These are phyloP conservation scores for Pulveroboletus sp. DNA, from an alignment of 768 basidiomycete genomes.

Conservation along the genomic window DNA sequence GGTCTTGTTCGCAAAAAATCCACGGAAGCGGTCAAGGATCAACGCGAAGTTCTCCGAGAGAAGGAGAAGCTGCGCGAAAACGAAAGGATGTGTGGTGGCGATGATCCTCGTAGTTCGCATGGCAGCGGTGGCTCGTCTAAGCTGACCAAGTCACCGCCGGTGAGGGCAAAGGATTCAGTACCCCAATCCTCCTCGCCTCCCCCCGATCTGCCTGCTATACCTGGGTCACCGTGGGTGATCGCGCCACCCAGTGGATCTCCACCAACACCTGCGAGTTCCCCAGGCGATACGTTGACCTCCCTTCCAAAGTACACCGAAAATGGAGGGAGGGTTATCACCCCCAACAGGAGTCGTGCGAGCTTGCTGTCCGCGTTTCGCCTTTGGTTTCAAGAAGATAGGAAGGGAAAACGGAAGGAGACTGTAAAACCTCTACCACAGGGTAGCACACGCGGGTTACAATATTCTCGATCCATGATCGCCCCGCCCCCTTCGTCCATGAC, in stretches of 20 bases:
- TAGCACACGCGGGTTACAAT: slow-evolving; percentile 19
- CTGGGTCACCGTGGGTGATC: slow-evolving; percentile 73
- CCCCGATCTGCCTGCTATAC: slow-evolving; percentile 32
- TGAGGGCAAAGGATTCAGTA: slow-evolving; percentile 46
- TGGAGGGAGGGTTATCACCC: slow-evolving; percentile 31
- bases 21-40: slow-evolving; percentile 64
- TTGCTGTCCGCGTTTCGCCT: slow-evolving; percentile 79
- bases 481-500: slow-evolving; percentile 26
- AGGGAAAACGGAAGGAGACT: slow-evolving; percentile 73
- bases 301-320: slow-evolving; percentile 37
- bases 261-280: slow-evolving; percentile 50
- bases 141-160: slow-evolving; percentile 65
- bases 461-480: slow-evolving; percentile 24
- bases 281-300: slow-evolving; percentile 47
- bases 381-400: slow-evolving; percentile 91
- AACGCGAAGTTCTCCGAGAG: slow-evolving; percentile 44
- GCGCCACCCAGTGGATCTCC: slow-evolving; percentile 35
- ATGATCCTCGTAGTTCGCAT: slow-evolving; percentile 63
- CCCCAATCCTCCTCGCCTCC: slow-evolving; percentile 49
- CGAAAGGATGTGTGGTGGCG: slow-evolving; percentile 40
- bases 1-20: slow-evolving; percentile 83
- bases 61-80: slow-evolving; percentile 40
- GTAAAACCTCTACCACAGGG: slow-evolving; percentile 15
- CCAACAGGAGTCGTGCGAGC: slow-evolving; percentile 67
- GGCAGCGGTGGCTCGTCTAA: slow-evolving; percentile 55